Conservation (phyloP, 148 eudicot species). For the Gaultheria prostrata region DNA sequence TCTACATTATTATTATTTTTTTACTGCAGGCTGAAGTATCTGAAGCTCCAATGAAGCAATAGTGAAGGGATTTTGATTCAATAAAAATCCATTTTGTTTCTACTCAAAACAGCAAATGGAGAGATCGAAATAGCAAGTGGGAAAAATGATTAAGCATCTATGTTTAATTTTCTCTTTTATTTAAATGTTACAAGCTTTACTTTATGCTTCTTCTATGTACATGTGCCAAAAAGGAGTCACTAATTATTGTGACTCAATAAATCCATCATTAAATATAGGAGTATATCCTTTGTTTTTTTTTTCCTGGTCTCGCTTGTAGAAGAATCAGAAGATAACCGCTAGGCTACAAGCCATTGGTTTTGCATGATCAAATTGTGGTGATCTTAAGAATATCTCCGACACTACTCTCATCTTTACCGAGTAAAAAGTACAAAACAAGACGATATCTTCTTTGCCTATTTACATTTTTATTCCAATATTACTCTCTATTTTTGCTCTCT, state of each 20-base stretch:
- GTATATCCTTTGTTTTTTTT: background rate
- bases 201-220: background rate
- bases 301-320: too few relatives aligned
- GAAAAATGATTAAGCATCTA: background rate
- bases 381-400: background rate
- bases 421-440: too few relatives aligned
- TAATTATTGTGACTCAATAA: background rate
- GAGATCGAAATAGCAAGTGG: too few relatives aligned
- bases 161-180: background rate
- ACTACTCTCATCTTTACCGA: too few relatives aligned
- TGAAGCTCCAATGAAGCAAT: conserved; percentile 13
- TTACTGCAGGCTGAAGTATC: conserved; percentile 5
- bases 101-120: background rate
- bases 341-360: too few relatives aligned
- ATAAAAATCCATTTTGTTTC: conserved; percentile 2
- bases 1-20: background rate
- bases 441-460: too few relatives aligned
- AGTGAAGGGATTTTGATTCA: background rate
- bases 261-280: background rate
- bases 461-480: too few relatives aligned
- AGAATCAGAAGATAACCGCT: too few relatives aligned
- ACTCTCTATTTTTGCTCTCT: too few relatives aligned
- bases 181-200: background rate
- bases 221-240: background rate
- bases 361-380: background rate